Percentiles rank a stretch among this genome's conserved stretches.
phyloP scores from a whole-genome alignment of 257 asterid genomes.

The Thymus quinquecostatus region DNA sequence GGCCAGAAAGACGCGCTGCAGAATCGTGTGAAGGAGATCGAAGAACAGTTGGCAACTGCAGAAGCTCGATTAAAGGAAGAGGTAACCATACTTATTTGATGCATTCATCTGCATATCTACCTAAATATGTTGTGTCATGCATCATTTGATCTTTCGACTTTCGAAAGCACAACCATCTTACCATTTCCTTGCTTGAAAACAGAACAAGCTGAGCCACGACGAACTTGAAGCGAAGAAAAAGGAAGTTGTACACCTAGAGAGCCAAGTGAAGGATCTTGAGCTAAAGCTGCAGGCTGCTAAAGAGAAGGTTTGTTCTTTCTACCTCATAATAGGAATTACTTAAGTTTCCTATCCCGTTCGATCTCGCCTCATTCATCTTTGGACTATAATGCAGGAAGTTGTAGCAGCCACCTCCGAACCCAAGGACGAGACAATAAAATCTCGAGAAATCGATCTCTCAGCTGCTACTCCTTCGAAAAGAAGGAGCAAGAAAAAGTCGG shows the following conservation, averaged over 20 bases:
- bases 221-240: slow-evolving; percentile 69
- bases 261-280: slow-evolving; percentile 61
- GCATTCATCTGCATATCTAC: background rate
- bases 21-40: slow-evolving; percentile 58
- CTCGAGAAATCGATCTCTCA: slow-evolving; percentile 57
- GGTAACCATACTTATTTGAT: slow-evolving; percentile 43
- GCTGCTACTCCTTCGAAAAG: slow-evolving; percentile 54
- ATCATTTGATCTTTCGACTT: background rate
- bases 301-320: slow-evolving; percentile 57
- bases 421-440: slow-evolving; percentile 50
- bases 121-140: background rate
- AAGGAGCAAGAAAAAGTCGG: slow-evolving; percentile 72
- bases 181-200: slow-evolving; percentile 38
- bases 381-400: slow-evolving; percentile 44
- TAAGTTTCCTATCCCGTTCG: background rate
- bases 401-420: slow-evolving; percentile 14
- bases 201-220: slow-evolving; percentile 57
- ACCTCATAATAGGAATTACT: background rate
- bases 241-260: slow-evolving; percentile 52
- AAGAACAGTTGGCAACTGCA: slow-evolving; percentile 61
- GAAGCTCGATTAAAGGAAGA: slow-evolving; percentile 51
- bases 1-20: slow-evolving; percentile 59
- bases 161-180: background rate
- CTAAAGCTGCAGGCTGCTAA: slow-evolving; percentile 67
- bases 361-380: background rate